Evolutionary conservation across 2,329 filamentous ascomycete species (phyloP).

Genomic region (Alternaria triticimaculans): DNA sequence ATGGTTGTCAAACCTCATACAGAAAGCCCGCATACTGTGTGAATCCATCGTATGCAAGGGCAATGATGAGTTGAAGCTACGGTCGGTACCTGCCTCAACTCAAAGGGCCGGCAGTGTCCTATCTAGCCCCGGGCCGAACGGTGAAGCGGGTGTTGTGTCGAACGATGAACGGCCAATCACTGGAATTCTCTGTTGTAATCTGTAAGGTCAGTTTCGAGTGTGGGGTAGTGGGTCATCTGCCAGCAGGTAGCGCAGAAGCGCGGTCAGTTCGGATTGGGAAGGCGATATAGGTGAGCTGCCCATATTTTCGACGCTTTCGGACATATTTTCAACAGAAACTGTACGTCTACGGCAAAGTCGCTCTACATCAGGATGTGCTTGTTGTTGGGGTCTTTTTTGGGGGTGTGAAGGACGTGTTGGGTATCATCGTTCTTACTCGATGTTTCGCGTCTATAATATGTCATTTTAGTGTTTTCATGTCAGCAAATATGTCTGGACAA

Average conservation of each 20-base stretch:
- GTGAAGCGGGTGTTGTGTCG: background rate
- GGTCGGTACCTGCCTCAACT: conserved; percentile 8
- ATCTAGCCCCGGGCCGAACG: background rate
- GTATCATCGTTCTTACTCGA: background rate
- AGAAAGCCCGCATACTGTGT: background rate
- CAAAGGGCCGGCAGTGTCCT: background rate
- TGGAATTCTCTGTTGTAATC: background rate
- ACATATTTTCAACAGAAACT: background rate
- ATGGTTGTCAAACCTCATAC: background rate
- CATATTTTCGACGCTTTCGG: background rate
- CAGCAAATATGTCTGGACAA: background rate
- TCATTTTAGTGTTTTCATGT: background rate
- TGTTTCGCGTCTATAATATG: background rate
- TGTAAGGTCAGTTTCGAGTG: background rate
- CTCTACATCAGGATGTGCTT: background rate
- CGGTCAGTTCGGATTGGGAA: conserved; percentile 1
- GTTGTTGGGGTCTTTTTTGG: background rate
- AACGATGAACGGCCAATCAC: background rate
- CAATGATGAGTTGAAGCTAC: background rate
- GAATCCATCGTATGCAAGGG: background rate
- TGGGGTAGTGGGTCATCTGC: conserved; percentile 1
- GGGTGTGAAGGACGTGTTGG: background rate
- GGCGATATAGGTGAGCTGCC: background rate
- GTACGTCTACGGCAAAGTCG: background rate
- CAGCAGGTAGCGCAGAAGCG: background rate